A percentile compares a stretch with the other conserved stretches of the same genome.
These are phyloP conservation scores for Zygosaccharomyces rouxii DNA, from an alignment of 805 yeast genomes.

Conservation along the genomic window DNA sequence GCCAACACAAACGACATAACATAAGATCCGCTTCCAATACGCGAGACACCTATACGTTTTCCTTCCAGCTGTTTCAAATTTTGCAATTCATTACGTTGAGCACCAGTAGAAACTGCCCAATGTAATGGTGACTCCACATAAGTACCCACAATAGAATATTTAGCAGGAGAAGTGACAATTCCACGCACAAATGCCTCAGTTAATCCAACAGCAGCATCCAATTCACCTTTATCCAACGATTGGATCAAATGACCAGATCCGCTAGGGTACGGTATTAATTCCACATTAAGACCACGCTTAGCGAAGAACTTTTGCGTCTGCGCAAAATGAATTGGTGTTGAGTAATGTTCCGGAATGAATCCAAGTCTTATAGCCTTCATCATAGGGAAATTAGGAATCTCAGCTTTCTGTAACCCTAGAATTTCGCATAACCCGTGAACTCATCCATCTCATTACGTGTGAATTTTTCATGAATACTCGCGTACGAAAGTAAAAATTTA, in stretches of 20 bases:
- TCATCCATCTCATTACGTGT: not conserved
- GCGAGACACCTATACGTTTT: constrained; percentile 66
- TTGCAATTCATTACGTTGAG: constrained; percentile 50
- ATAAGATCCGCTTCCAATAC: constrained; percentile 89
- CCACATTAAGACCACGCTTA: constrained; percentile 48
- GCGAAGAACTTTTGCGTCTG: constrained; percentile 51
- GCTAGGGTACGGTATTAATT: constrained; percentile 66
- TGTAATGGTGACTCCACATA: constrained; percentile 83
- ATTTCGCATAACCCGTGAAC: not conserved
- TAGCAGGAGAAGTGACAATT: constrained; percentile 41
- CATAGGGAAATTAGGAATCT: not conserved
- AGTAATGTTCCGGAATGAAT: constrained; percentile 86
- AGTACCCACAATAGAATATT: constrained; percentile 68
- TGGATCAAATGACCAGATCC: constrained; percentile 88
- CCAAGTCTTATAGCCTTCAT: constrained; percentile 54
- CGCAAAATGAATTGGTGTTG: constrained; percentile 81
- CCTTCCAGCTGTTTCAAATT: constrained; percentile 52
- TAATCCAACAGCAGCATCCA: constrained; percentile 81
- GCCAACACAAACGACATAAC: constrained; percentile 88
- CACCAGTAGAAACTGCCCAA: constrained; percentile 87
- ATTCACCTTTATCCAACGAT: constrained; percentile 54
- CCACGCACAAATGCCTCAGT: constrained; percentile 91
- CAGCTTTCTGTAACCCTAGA: no score
- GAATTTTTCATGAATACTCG: not conserved
- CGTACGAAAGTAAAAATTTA: not conserved